Percentiles rank a stretch among this genome's conserved stretches.
Conservation (phyloP, 139 green algal genomes). For the Chlorella vulgaris region DNA sequence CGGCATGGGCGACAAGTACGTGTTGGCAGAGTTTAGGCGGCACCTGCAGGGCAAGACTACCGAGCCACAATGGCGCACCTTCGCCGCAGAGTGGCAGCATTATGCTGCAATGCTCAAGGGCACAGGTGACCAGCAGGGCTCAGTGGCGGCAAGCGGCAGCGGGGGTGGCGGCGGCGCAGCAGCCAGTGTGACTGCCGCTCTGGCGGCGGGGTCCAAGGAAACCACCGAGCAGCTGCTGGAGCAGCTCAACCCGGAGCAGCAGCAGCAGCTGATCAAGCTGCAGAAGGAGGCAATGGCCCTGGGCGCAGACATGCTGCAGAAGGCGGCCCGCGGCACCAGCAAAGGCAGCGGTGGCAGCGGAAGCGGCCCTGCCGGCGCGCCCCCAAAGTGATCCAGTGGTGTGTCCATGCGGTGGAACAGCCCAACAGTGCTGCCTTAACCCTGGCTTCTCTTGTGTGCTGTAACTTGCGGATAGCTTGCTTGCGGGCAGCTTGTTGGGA, state of each 20-base stretch:
- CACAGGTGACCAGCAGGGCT: constrained; percentile 31
- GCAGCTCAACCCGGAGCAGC: constrained; percentile 29
- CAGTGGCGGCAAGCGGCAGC: neutral
- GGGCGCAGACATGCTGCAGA: constrained; percentile 8
- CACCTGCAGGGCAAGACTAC: constrained; percentile 66
- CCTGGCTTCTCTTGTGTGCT: too few relatives aligned
- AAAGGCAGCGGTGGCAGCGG: neutral
- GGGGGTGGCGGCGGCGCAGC: neutral
- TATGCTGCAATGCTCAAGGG: constrained; percentile 66
- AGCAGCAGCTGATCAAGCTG: constrained; percentile 7
- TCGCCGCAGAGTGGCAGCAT: constrained; percentile 67
- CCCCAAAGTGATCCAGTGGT: too few relatives aligned
- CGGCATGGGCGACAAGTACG: constrained; percentile 72
- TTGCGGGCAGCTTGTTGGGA: too few relatives aligned
- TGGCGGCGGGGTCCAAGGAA: neutral
- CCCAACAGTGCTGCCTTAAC: too few relatives aligned
- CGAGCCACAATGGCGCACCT: constrained; percentile 70
- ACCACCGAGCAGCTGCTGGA: constrained; percentile 22
- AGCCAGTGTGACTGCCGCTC: constrained; percentile 2
- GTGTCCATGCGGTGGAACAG: too few relatives aligned
- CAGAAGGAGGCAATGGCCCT: constrained; percentile 23
- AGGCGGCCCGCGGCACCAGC: neutral
- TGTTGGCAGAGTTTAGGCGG: constrained; percentile 64
- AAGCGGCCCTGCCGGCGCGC: too few relatives aligned
- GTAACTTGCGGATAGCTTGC: too few relatives aligned